Percentiles rank a stretch among this genome's conserved stretches.
These are phyloP conservation scores for Agrocybe chaxingu DNA, from an alignment of 768 basidiomycete species.

Conservation along the genomic window DNA sequence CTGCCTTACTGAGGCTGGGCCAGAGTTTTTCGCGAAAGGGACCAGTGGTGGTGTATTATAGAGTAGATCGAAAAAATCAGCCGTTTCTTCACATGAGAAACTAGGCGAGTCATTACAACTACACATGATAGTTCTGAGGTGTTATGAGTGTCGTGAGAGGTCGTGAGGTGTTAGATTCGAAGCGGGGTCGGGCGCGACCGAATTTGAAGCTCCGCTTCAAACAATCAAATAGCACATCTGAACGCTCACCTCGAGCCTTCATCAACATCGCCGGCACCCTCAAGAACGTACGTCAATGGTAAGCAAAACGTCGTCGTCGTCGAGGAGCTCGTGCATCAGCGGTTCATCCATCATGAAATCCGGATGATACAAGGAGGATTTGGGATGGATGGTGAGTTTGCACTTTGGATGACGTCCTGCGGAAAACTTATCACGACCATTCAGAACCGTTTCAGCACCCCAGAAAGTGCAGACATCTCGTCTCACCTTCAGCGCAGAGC, in stretches of 20 bases:
- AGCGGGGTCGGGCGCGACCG: neutral
- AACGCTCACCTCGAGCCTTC: neutral
- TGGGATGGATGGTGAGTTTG: slow-evolving; percentile 54
- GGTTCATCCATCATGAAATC: slow-evolving; percentile 31
- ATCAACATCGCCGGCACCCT: slow-evolving; percentile 26
- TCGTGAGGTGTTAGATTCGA: too few relatives aligned
- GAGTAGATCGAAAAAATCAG: too few relatives aligned
- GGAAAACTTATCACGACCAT: neutral
- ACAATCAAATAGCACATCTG: neutral
- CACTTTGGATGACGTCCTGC: slow-evolving; percentile 31
- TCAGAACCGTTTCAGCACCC: slow-evolving; percentile 25
- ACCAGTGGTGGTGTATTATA: slow-evolving; percentile 64
- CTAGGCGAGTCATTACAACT: too few relatives aligned
- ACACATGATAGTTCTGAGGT: too few relatives aligned
- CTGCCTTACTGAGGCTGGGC: slow-evolving; percentile 60
- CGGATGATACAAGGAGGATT: slow-evolving; percentile 3
- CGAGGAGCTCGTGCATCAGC: slow-evolving; percentile 37
- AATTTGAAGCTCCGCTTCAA: slow-evolving; percentile 18
- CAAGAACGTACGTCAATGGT: slow-evolving; percentile 50
- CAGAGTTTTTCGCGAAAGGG: slow-evolving; percentile 71
- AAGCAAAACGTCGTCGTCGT: slow-evolving; percentile 39
- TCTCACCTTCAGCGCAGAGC: slow-evolving; percentile 33
- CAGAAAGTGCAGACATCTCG: slow-evolving; percentile 9
- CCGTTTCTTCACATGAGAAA: too few relatives aligned
- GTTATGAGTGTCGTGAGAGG: too few relatives aligned